Evolutionary conservation across 331 rosid species (phyloP).

Genomic region (Telfairia occidentalis): DNA sequence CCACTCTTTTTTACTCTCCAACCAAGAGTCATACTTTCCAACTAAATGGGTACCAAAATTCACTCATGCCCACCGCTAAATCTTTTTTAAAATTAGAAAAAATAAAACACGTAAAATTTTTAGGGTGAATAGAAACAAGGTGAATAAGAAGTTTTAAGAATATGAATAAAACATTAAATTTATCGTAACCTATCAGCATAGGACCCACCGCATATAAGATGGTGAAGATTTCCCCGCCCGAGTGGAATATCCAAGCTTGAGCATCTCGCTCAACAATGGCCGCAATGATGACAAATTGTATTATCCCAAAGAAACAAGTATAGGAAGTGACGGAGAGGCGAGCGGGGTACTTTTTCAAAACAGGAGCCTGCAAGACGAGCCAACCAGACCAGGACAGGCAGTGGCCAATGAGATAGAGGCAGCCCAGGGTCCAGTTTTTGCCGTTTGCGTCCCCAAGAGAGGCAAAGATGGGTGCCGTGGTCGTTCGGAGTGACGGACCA

Average conservation of each 20-base stretch:
- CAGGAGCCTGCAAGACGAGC: slow-evolving; percentile 90
- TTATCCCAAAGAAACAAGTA: slow-evolving; percentile 82
- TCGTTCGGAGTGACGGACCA: slow-evolving; percentile 26
- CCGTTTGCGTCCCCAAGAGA: slow-evolving; percentile 59
- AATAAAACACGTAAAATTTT: too few species aligned
- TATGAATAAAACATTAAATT: too few species aligned
- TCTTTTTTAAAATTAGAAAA: too few species aligned
- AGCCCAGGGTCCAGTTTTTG: slow-evolving; percentile 88
- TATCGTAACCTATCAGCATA: background rate
- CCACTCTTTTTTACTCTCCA: too few species aligned
- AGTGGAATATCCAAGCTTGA: slow-evolving; percentile 73
- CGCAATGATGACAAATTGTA: slow-evolving; percentile 72
- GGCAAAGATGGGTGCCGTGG: slow-evolving; percentile 12
- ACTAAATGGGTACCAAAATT: too few species aligned
- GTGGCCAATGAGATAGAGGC: slow-evolving; percentile 76
- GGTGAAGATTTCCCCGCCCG: slow-evolving; percentile 69
- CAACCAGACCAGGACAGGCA: slow-evolving; percentile 92
- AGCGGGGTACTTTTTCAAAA: slow-evolving; percentile 87
- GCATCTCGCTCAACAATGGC: slow-evolving; percentile 45
- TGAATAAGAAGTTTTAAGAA: too few species aligned
- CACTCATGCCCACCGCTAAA: too few species aligned
- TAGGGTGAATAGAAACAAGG: too few species aligned
- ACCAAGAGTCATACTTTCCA: too few species aligned
- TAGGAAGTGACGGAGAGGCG: slow-evolving; percentile 88
- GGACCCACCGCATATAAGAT: slow-evolving; percentile 62